Evolutionary conservation across 495 filamentous ascomycete species (phyloP), one percentile per base, ranked within the genome.

Genomic region (Podospora didyma): DNA sequence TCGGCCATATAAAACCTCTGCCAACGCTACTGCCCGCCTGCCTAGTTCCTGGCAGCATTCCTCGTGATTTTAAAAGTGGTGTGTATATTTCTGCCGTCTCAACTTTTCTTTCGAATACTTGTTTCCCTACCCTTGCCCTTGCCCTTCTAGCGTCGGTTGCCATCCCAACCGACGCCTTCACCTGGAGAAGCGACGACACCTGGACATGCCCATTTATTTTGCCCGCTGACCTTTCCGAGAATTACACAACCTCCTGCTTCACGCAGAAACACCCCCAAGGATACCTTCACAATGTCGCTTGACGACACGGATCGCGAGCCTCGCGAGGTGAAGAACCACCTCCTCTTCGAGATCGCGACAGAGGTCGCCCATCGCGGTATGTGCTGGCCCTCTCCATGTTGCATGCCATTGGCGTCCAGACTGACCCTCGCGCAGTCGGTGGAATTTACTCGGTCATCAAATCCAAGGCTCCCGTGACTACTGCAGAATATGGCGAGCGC

Each of bases 371-470:
- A 98, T 77, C 84, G 95, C 75, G 89, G 89, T 90, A 81, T 52
- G 76, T 69, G 20, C 23, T 31, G 24, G 7, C 20, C 17, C n/a
- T 24, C 44, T 20, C 47, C 28, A 28, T 45, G n/a, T 63, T 51
- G n/a, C n/a, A n/a, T n/a, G n/a, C 61, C 61, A 41, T 14, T 34
- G 17, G 21, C 31, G n/a, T n/a, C 41, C 10, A 41, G 35, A 16
- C 52, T 54, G 28, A 54, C 44, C 3, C 26, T 37, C 39, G n/a
- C 51, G 35, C 57, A 93, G 94, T 98, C 54, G 94, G 94, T 67
- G 94, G 94, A 59, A 98, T 98, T 75, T 98, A 98, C 77, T 97
- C 93, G 14, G 94, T 98, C 51, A 84, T 98, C 68, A 98, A 98
- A 75, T 98, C 94, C 51, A 98, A 98, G 72, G 93, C 94, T 19